Percentiles rank a stretch among this genome's conserved stretches.
Conservation (phyloP, 768 basidiomycete genomes). For the Calvatia gigantea region DNA sequence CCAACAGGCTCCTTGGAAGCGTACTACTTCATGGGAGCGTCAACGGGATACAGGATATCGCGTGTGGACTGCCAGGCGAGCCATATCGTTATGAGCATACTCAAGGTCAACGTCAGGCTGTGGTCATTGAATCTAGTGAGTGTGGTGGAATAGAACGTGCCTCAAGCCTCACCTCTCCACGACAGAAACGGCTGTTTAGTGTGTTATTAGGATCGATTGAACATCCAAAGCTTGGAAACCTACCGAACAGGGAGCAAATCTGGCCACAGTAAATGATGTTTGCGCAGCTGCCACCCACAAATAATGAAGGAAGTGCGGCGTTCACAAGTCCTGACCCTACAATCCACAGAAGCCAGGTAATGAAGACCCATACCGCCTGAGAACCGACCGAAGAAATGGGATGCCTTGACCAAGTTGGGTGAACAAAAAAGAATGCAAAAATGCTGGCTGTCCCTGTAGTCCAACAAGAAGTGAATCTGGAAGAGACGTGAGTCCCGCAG, state of each 20-base stretch:
- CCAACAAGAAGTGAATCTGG: slow-evolving; percentile 60
- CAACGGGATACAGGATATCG: slow-evolving; percentile 20
- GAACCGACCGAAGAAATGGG: slow-evolving; percentile 54
- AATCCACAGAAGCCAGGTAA: slow-evolving; percentile 62
- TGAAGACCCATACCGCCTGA: slow-evolving; percentile 55
- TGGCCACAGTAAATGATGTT: slow-evolving; percentile 53
- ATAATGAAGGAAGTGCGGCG: slow-evolving; percentile 41
- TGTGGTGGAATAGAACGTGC: background rate
- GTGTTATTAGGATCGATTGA: slow-evolving; percentile 15
- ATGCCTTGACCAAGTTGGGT: slow-evolving; percentile 53
- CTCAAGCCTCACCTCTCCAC: slow-evolving; percentile 45
- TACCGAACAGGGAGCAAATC: slow-evolving; percentile 52
- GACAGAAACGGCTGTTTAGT: slow-evolving; percentile 36
- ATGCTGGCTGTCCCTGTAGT: slow-evolving; percentile 49
- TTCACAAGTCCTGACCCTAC: slow-evolving; percentile 51
- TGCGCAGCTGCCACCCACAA: slow-evolving; percentile 38
- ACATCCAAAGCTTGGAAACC: background rate
- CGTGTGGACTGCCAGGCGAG: slow-evolving; percentile 50
- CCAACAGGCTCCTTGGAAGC: no score
- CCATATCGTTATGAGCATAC: slow-evolving; percentile 47
- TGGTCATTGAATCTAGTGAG: background rate
- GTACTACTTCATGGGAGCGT: background rate
- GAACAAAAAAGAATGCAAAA: slow-evolving; percentile 57
- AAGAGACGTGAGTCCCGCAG: background rate
- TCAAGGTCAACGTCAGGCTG: slow-evolving; percentile 44